Percentiles rank a stretch among this genome's conserved stretches.
Conservation (phyloP, 2,329 filamentous ascomycete genomes). For the Cadophora malorum region DNA sequence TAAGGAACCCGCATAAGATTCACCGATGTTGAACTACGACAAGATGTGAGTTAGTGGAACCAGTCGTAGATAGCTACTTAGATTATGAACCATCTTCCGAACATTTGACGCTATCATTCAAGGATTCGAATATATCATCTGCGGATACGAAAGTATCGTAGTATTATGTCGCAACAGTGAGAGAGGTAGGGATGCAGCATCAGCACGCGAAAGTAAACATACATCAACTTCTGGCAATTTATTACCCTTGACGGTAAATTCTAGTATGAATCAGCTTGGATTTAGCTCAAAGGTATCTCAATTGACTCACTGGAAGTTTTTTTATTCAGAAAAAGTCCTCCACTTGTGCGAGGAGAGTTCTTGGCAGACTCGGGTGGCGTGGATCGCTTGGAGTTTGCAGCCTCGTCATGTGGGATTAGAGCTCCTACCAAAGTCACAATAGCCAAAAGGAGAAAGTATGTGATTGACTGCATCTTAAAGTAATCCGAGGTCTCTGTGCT, state of each 20-base stretch:
- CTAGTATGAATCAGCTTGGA: conserved; percentile 25
- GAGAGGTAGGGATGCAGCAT: no score
- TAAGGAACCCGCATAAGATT: conserved; percentile 49
- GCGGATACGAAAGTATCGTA: not conserved
- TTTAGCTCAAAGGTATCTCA: not conserved
- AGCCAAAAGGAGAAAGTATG: not conserved
- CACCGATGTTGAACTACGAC: conserved; percentile 42
- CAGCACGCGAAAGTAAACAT: not conserved
- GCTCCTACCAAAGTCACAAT: conserved; percentile 5
- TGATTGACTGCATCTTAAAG: not conserved
- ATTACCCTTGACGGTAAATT: conserved; percentile 42
- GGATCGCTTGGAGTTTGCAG: not conserved
- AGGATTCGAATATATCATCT: not conserved
- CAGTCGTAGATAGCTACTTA: not conserved
- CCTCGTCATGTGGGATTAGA: not conserved
- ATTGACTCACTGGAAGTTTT: conserved; percentile 2
- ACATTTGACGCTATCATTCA: no score
- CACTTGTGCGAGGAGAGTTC: not conserved
- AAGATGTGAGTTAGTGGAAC: no score
- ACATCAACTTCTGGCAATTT: conserved; percentile 36
- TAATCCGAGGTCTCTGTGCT: not conserved
- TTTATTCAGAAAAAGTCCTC: conserved; percentile 7
- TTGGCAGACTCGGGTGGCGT: not conserved
- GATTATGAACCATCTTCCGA: no score
- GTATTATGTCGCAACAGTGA: not conserved